Percentiles rank a stretch among this genome's conserved stretches.
These are phyloP conservation scores for Didymella pinodella DNA, from an alignment of 2,329 filamentous ascomycete genomes.

Conservation along the genomic window DNA sequence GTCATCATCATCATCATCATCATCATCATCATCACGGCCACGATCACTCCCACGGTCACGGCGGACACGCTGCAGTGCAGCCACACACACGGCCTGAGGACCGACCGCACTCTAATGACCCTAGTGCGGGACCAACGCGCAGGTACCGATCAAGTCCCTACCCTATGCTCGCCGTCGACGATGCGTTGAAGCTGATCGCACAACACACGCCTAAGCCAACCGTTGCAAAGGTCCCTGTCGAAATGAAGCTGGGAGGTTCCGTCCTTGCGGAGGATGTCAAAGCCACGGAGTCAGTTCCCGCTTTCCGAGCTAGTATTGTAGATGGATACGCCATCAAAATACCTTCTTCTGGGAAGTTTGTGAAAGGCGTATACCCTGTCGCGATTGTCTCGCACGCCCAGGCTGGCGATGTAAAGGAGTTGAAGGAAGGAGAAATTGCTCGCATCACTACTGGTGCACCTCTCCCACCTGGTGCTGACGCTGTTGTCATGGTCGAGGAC, in stretches of 20 bases:
- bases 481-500: constrained; percentile 97
- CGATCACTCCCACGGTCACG: constrained; percentile 68
- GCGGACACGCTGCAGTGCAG: constrained; percentile 58
- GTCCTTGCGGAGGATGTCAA: constrained; percentile 85
- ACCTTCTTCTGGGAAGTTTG: constrained; percentile 52
- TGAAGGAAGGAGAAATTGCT: constrained; percentile 79
- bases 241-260: constrained; percentile 72
- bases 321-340: constrained; percentile 80
- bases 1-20: constrained; percentile 52
- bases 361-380: constrained; percentile 85
- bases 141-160: constrained; percentile 88
- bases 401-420: constrained; percentile 68
- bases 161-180: constrained; percentile 85
- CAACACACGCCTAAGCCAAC: constrained; percentile 73
- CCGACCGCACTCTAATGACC: constrained; percentile 65
- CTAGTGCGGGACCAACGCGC: constrained; percentile 66
- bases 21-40: constrained; percentile 61
- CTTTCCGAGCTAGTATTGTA: constrained; percentile 94
- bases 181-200: constrained; percentile 77
- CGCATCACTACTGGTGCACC: constrained; percentile 95
- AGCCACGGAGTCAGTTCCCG: constrained; percentile 84
- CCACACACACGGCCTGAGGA: constrained; percentile 75
- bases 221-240: constrained; percentile 66
- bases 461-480: constrained; percentile 84
- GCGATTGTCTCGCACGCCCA: constrained; percentile 86